phyloP scores from a whole-genome alignment of 176 grass and related monocot species.

The Carex cristatella region DNA sequence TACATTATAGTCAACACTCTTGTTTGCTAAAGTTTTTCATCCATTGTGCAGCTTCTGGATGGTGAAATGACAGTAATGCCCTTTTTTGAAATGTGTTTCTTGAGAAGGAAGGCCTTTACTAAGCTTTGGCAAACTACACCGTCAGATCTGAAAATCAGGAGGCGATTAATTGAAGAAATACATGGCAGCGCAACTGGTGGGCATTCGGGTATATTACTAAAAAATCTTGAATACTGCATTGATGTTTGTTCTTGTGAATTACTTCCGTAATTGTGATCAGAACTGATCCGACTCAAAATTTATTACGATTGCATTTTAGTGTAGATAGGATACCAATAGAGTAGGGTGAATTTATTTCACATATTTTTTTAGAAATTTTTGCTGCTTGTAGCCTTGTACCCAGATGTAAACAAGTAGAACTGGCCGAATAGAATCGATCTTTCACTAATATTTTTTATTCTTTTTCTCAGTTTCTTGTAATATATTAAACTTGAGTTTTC shows the following conservation, averaged over 20 bases:
- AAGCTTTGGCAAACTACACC: background rate
- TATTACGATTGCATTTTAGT: background rate
- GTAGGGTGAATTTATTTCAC: slow-evolving; percentile 6
- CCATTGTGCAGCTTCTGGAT: background rate
- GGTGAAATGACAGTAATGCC: background rate
- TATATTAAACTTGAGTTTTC: background rate
- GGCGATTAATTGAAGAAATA: no score
- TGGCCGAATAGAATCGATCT: background rate
- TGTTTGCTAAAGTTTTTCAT: background rate
- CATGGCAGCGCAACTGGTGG: no score
- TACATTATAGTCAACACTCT: background rate
- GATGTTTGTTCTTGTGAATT: background rate
- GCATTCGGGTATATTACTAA: no score
- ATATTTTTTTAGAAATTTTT: slow-evolving; percentile 8
- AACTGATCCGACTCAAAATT: background rate
- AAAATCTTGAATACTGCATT: background rate
- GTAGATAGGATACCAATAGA: slow-evolving; percentile 22
- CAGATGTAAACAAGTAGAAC: slow-evolving; percentile 11
- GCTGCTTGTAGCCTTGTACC: slow-evolving; percentile 19
- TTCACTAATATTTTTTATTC: background rate
- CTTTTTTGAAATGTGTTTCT: background rate
- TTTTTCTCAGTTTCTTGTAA: background rate
- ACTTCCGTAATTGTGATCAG: background rate
- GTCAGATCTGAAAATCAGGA: background rate
- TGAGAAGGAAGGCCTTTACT: background rate